Percentiles rank a stretch among this genome's conserved stretches.
Conservation (phyloP, 371 early-diverging fungal genomes). For the Mucor irregularis region DNA sequence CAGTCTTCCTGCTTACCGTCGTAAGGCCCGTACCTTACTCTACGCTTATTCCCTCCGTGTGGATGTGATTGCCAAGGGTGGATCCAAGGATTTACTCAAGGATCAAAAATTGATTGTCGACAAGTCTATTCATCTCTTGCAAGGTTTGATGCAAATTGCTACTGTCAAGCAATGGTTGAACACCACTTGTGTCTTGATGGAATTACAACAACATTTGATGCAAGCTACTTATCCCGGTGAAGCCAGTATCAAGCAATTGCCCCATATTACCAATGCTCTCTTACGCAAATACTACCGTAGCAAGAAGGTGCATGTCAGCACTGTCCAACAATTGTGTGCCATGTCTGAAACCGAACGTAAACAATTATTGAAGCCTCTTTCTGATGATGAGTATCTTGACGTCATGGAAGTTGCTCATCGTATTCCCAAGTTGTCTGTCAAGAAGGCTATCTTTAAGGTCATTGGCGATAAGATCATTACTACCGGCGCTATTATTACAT, state of each 20-base stretch:
- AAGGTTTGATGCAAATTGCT: constrained; percentile 88
- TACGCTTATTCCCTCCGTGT: constrained; percentile 87
- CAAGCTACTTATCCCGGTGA: constrained; percentile 80
- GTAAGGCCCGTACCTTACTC: constrained; percentile 80
- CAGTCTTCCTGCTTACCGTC: constrained; percentile 45
- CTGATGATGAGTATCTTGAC: constrained; percentile 65
- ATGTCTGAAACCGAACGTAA: constrained; percentile 66
- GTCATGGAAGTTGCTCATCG: constrained; percentile 71
- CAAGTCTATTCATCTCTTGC: constrained; percentile 70
- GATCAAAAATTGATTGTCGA: constrained; percentile 78
- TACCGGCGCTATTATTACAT: constrained; percentile 79
- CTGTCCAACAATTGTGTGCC: constrained; percentile 67
- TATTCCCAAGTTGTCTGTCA: constrained; percentile 73
- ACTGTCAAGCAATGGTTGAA: constrained; percentile 82
- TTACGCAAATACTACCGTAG: constrained; percentile 31
- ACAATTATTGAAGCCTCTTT: constrained; percentile 53
- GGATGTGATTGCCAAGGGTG: constrained; percentile 38
- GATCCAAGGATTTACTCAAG: constrained; percentile 13
- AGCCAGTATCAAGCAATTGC: constrained; percentile 84
- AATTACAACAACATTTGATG: constrained; percentile 75
- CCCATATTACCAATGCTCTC: constrained; percentile 60
- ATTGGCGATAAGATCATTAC: constrained; percentile 81
- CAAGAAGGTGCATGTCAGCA: constrained; percentile 36
- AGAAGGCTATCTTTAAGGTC: constrained; percentile 79
- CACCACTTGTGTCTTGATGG: constrained; percentile 62